These are phyloP conservation scores for Populus hybrid DNA, from an alignment of 441 rosid genomes.

Conservation along the genomic window DNA sequence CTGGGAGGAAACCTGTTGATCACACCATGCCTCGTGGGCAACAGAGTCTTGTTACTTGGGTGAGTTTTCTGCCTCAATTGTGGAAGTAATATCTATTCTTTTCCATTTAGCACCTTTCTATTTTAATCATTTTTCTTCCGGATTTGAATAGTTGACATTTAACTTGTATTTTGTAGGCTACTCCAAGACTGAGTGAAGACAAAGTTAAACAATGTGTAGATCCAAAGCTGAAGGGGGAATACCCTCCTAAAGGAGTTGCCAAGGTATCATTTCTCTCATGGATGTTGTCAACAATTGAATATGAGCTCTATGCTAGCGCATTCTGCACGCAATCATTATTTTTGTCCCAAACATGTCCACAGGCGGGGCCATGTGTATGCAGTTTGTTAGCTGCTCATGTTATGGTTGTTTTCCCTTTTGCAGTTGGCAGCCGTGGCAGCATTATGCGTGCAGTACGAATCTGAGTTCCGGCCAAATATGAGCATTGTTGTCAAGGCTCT, in stretches of 20 bases:
- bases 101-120: neutral
- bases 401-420: slow-evolving; percentile 4
- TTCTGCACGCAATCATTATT: neutral
- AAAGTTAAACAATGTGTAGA: slow-evolving; percentile 77
- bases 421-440: slow-evolving; percentile 99
- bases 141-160: slow-evolving; percentile 2
- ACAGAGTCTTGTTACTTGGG: slow-evolving; percentile 99
- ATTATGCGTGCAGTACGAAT: slow-evolving; percentile 91
- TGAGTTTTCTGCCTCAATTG: slow-evolving; percentile 26
- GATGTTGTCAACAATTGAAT: neutral
- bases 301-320: neutral
- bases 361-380: slow-evolving; percentile 33
- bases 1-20: slow-evolving; percentile 98
- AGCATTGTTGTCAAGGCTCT: slow-evolving; percentile 95
- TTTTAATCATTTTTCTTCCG: neutral
- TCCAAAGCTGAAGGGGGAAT: slow-evolving; percentile 42
- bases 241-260: slow-evolving; percentile 86
- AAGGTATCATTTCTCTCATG: slow-evolving; percentile 45
- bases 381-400: neutral
- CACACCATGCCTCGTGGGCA: slow-evolving; percentile 99
- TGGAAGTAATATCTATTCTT: neutral
- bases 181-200: too few species aligned
- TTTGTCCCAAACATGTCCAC: slow-evolving; percentile 15
- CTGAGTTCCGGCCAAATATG: slow-evolving; percentile 96
- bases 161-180: neutral